Evolutionary conservation across 192 early-diverging fungal species (phyloP), one percentile per base, ranked within the genome.

Genomic region (Backusella mclennaniae): DNA sequence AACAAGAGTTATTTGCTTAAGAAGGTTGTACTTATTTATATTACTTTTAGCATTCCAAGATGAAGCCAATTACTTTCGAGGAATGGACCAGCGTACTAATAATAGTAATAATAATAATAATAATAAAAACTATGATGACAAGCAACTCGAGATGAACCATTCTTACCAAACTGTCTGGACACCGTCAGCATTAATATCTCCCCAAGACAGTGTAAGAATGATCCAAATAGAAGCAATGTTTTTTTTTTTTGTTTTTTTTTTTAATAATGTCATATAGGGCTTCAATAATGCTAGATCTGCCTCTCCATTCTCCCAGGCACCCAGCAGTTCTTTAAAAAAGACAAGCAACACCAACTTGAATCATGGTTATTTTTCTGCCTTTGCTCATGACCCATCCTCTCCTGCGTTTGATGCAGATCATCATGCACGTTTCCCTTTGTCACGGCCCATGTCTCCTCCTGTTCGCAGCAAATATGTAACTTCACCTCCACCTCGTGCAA

Each of bases 391-490:
- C 14, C 26, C 44, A 35, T n/a, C n/a, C 23, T 23, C 74, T 67
- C 41, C 74, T 75, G 36, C 38, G 23, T 75, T 75, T 67, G 59
- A 74, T 39, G 66, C 67, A 33, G 41, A 66, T 14, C 63, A 36
- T 35, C 67, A 66, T 46, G 39, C 66, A 44, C 74, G 63, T 44
- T 75, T 67, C 42, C 74, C 56, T 63, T 63, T 42, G 38, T 46
- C 74, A 67, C 74, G 74, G 35, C 74, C 74, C 59, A 75, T 75
- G 74, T 75, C 74, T 9, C 74, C 74, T 66, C 63, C 74, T 33
- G 63, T 67, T 29, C 74, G 74, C 41, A 75, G 41, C 66, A 75
- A 67, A 42, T 75, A 66, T 67, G 74, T 66, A 44, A 44, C 36
- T 19, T 67, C 74, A 12, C 74, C 74, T 75, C 74, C 74, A 63